Percentiles rank a stretch among this genome's conserved stretches.
These are phyloP conservation scores for Cyclotella baltica DNA, from an alignment of 108 stramenopile species.

Conservation along the genomic window DNA sequence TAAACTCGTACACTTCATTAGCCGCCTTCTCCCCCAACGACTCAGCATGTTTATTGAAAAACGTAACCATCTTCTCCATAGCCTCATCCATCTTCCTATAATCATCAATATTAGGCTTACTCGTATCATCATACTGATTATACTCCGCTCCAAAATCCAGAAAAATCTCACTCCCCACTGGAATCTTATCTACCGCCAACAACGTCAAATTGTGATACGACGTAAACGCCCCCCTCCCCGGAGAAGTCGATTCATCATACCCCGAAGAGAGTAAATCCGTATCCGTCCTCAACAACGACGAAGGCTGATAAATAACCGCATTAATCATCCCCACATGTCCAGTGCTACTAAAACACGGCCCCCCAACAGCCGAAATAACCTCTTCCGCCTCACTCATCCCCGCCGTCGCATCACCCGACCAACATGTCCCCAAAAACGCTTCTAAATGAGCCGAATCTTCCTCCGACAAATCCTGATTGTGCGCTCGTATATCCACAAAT, in stretches of 20 bases:
- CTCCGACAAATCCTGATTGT: constrained; percentile 20
- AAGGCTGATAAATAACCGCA: constrained; percentile 51
- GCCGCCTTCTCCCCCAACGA: constrained; percentile 62
- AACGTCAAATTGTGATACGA: constrained; percentile 71
- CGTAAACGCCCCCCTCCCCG: constrained; percentile 68
- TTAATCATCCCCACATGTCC: constrained; percentile 57
- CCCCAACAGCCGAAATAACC: constrained; percentile 52
- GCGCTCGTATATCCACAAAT: constrained; percentile 38
- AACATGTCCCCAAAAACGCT: constrained; percentile 37
- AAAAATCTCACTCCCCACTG: constrained; percentile 83
- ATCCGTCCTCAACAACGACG: constrained; percentile 47
- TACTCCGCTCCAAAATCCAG: constrained; percentile 71
- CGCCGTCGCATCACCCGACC: constrained; percentile 50
- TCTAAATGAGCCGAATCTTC: constrained; percentile 23
- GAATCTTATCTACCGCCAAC: constrained; percentile 62
- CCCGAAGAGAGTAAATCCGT: constrained; percentile 41
- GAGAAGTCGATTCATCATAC: constrained; percentile 51
- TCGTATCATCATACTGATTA: constrained; percentile 54
- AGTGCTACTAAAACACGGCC: constrained; percentile 47
- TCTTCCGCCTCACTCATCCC: constrained; percentile 46
- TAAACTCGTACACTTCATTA: constrained; percentile 74
- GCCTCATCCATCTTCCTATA: constrained; percentile 74
- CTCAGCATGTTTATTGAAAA: constrained; percentile 61
- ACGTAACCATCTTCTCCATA: constrained; percentile 60
- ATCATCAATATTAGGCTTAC: constrained; percentile 68